phyloP scores from a whole-genome alignment of 331 rosid species.

The Spiraea crenata region DNA sequence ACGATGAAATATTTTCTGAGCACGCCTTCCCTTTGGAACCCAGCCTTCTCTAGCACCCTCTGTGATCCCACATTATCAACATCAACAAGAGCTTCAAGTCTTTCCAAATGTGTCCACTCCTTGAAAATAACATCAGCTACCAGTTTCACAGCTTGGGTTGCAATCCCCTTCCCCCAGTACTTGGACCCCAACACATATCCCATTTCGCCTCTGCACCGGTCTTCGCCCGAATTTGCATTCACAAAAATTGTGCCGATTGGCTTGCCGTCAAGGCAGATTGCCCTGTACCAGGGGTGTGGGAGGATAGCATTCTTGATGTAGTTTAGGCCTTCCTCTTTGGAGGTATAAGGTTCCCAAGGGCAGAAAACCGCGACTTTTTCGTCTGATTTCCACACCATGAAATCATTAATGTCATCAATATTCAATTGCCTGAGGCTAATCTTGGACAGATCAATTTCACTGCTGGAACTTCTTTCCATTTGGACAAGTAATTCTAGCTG shows the following conservation, averaged over 20 bases:
- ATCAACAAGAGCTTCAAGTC: constrained; percentile 77
- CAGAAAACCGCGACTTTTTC: constrained; percentile 48
- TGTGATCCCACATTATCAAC: constrained; percentile 57
- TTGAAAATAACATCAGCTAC: constrained; percentile 37
- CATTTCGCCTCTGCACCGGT: constrained; percentile 40
- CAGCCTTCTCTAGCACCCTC: constrained; percentile 57
- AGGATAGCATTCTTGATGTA: constrained; percentile 36
- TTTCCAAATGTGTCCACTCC: constrained; percentile 51
- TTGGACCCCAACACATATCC: constrained; percentile 55
- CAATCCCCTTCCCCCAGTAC: constrained; percentile 71
- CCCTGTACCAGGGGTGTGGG: constrained; percentile 48
- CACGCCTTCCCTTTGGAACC: constrained; percentile 61
- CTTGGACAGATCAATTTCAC: constrained; percentile 11
- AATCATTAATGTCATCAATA: constrained; percentile 52
- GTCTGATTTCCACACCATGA: constrained; percentile 63
- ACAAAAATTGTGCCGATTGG: constrained; percentile 59
- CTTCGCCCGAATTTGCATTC: constrained; percentile 15
- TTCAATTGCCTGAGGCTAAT: constrained; percentile 50
- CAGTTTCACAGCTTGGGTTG: constrained; percentile 47
- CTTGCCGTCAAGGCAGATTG: constrained; percentile 47
- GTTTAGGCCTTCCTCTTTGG: constrained; percentile 44
- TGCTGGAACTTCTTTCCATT: constrained; percentile 26
- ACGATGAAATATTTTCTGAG: constrained; percentile 38
- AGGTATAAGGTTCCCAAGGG: constrained; percentile 54
- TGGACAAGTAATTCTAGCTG: too few relatives aligned